Evolutionary conservation across 2,329 filamentous ascomycete genomes (phyloP).

Genomic region (Aspergillus sp.): DNA sequence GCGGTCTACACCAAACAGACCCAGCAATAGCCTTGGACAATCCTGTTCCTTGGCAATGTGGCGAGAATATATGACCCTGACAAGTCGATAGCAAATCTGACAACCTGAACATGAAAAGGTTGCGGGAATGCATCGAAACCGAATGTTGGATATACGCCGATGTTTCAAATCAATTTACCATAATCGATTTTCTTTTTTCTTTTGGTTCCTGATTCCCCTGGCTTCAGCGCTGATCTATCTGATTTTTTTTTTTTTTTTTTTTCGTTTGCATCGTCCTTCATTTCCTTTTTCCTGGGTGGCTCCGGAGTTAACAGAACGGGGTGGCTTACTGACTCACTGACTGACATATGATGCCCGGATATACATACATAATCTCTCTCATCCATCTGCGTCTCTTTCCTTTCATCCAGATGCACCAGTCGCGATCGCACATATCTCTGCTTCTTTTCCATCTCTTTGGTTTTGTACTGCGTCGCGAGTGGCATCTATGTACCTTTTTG

Average conservation of each 20-base stretch:
- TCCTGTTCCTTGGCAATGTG: not conserved
- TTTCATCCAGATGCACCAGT: slow-evolving; percentile 11
- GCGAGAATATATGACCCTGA: not conserved
- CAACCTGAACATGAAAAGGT: not conserved
- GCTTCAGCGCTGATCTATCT: slow-evolving; percentile 7
- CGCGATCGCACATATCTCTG: not conserved
- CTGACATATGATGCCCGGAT: slow-evolving; percentile 19
- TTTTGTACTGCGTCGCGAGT: not conserved
- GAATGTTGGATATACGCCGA: not conserved
- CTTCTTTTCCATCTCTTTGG: not conserved
- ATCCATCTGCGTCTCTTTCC: slow-evolving; percentile 16
- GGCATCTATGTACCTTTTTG: slow-evolving; percentile 10
- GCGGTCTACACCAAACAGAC: too few species aligned
- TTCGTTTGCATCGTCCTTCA: not conserved
- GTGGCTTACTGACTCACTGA: slow-evolving; percentile 7
- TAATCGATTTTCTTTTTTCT: slow-evolving; percentile 4
- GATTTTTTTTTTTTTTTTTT: not conserved
- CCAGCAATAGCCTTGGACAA: not conserved
- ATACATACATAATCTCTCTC: slow-evolving; percentile 19
- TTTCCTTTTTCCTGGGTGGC: slow-evolving; percentile 11
- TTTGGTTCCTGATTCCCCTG: slow-evolving; percentile 12
- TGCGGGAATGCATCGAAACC: not conserved
- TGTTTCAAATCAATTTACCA: not conserved
- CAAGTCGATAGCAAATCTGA: not conserved
- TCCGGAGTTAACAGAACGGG: slow-evolving; percentile 25